phyloP scores from a whole-genome alignment of 768 basidiomycete species.

The Xerocomellus amylosporus region DNA sequence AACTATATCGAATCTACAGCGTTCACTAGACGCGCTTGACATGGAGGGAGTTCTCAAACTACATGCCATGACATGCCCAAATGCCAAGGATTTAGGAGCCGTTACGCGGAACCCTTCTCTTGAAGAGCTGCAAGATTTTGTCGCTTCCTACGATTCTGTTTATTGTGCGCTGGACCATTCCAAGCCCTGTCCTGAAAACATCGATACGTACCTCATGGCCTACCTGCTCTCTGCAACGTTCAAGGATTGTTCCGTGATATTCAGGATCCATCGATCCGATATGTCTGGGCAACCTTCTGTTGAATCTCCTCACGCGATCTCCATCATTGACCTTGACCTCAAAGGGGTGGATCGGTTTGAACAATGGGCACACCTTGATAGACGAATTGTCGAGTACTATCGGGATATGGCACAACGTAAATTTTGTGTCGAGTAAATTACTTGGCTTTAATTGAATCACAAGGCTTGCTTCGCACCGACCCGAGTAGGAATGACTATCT shows the following conservation, averaged over 20 bases:
- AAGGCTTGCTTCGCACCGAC: too few species aligned
- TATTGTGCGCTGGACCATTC: constrained; percentile 36
- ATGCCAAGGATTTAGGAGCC: constrained; percentile 26
- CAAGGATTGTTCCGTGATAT: constrained; percentile 89
- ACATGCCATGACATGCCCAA: constrained; percentile 20
- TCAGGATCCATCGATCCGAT: constrained; percentile 31
- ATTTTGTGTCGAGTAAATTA: constrained; percentile 21
- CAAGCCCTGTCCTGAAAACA: constrained; percentile 39
- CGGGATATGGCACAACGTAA: constrained; percentile 10
- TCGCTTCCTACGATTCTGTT: constrained; percentile 49
- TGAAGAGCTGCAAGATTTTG: constrained; percentile 63
- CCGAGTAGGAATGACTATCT: background rate
- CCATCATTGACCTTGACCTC: constrained; percentile 83
- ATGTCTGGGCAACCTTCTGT: constrained; percentile 28
- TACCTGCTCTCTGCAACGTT: constrained; percentile 90
- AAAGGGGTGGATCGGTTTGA: constrained; percentile 65
- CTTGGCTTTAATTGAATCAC: background rate
- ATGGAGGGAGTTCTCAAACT: constrained; percentile 73
- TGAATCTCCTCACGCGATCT: constrained; percentile 40
- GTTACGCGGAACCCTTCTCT: constrained; percentile 51
- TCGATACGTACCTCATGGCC: constrained; percentile 65
- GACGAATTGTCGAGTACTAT: constrained; percentile 56
- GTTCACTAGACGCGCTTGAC: constrained; percentile 76
- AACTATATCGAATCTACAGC: constrained; percentile 61
- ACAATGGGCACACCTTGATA: constrained; percentile 75